Evolutionary conservation across 2,329 filamentous ascomycete species (phyloP), one percentile per base, ranked within the genome.

Genomic region (Emericellopsis cladophorae): DNA sequence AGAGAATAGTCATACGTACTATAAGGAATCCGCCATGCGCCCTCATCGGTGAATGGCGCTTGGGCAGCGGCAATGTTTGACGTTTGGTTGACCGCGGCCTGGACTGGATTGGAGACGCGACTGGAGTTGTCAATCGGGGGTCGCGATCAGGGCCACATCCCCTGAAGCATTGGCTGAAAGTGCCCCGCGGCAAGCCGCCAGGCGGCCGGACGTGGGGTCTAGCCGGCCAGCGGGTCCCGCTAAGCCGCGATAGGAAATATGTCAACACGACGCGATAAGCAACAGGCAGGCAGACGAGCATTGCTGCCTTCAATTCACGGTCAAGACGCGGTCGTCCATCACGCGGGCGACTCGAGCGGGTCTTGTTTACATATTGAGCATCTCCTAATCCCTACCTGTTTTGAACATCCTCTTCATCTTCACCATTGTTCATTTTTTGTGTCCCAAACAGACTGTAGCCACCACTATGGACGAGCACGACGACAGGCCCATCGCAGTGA

Each of bases 401-500:
- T 18, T n/a, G 11, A 11, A 15, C 21, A 4, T 14, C 18, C 8
- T 22, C 31, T 40, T 33, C 14, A 7, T 22, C 34, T 18, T 26
- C 29, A 9, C 7, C 5, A 24, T 26, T 5, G 15, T 5, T 14
- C 10, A 4, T 12, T 22, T 38, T 24, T 26, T 24, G n/a, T 14
- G 9, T 14, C 22, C 16, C 7, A 31, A 23, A 29, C 10, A 6
- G 10, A 24, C 21, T 5, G 23, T 9, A 4, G 23, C 2, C 32
- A 33, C 7, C 21, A 36, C 7, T 8, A 41, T 41, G 40, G 40
- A 37, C 5, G 31, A 12, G 15, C 31, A 37, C 31, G 34, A 41
- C 23, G 29, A 74, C 46, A 57, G 70, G 22, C 72, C 74, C 3
- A 67, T 78, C 43, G 71, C 74, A n/a, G 54, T 77, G 11, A 65